A percentile compares a stretch with the other conserved stretches of the same genome.
phyloP scores from a whole-genome alignment of 73 alveolate genomes.

The Symbiodinium natans region DNA sequence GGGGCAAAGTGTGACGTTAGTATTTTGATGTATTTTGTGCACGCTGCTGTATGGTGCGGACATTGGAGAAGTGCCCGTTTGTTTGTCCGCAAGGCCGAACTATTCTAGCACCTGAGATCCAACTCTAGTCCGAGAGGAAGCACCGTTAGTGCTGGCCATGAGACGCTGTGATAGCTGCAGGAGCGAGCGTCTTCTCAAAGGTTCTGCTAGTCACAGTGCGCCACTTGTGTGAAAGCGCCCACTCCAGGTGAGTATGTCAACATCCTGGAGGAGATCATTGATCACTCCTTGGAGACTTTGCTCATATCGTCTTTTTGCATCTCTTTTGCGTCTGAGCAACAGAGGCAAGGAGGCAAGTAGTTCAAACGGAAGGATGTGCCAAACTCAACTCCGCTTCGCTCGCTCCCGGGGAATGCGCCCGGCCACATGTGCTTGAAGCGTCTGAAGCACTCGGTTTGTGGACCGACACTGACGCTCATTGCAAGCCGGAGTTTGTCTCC shows the following conservation, averaged over 20 bases:
- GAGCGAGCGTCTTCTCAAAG: too few relatives aligned
- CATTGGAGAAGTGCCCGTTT: background rate
- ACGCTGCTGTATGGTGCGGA: background rate
- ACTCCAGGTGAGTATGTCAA: too few relatives aligned
- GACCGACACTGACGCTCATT: background rate
- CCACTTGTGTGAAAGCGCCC: too few relatives aligned
- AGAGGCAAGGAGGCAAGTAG: background rate
- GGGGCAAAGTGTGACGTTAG: background rate
- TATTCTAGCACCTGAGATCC: too few relatives aligned
- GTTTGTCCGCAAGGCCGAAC: too few relatives aligned
- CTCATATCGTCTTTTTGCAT: background rate
- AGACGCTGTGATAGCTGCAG: too few relatives aligned
- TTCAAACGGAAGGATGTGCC: background rate
- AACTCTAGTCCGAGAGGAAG: background rate
- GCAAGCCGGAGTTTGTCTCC: background rate
- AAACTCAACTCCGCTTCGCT: background rate
- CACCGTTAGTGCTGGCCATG: too few relatives aligned
- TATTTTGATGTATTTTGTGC: too few relatives aligned
- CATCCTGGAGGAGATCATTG: background rate
- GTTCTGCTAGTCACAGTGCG: too few relatives aligned
- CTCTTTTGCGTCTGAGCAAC: background rate
- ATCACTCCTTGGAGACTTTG: background rate
- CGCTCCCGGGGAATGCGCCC: background rate
- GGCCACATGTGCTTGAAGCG: background rate
- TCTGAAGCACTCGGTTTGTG: too few relatives aligned